Base-by-base conservation (phyloP, 2,329 filamentous ascomycete genomes). In the Aspergillus eucalypticola region DNA sequence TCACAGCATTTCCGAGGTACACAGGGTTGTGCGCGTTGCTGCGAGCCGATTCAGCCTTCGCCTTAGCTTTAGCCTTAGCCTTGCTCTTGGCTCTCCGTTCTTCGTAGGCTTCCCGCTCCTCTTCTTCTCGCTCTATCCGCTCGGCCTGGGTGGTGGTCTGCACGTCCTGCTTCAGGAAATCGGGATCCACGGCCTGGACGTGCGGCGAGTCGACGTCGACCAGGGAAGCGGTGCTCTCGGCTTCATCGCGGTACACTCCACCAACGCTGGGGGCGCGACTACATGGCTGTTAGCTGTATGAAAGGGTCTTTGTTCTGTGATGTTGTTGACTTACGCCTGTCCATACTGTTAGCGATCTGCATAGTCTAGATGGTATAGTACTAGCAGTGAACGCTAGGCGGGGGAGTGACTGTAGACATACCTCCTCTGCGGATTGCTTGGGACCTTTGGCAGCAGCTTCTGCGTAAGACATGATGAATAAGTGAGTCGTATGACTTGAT, bases 181-280 rank as follows among this genome's bases (percentile, higher is more conserved):
- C 68, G 7, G 79, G 66, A 38, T 76, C 75, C 21, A 81, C 79
- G 3, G 76, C 72, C 50, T 71, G 69, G 46, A 82, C 73, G 59
- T 82, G 79, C 4, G 78, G 78, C 13, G 76, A 75, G 67, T 81
- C 79, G 53, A 82, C 79, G 58, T 82, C 80, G 63, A 81, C 72
- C 54, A 82, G 70, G 49, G 74, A 77, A 15, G 76, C 73, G 32
- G 78, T 75, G 58, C 74, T 78, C 58, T 79, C 77, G 17, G 72
- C 72, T 56, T 77, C 73, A 44, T 73, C 69, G 49, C 73, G 72
- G 63, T 79, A 74, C 52, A 81, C 60, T 54, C 73, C 67, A 11
- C 73, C 73, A 23, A 76, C 72, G 46, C 71, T 60, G 21, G 78
- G 78, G 17, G 80, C 80, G 46, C 77, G 77, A 55, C 80, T 82